phyloP scores from a whole-genome alignment of 2,329 filamentous ascomycete genomes.

The Lecanosticta acicola region DNA sequence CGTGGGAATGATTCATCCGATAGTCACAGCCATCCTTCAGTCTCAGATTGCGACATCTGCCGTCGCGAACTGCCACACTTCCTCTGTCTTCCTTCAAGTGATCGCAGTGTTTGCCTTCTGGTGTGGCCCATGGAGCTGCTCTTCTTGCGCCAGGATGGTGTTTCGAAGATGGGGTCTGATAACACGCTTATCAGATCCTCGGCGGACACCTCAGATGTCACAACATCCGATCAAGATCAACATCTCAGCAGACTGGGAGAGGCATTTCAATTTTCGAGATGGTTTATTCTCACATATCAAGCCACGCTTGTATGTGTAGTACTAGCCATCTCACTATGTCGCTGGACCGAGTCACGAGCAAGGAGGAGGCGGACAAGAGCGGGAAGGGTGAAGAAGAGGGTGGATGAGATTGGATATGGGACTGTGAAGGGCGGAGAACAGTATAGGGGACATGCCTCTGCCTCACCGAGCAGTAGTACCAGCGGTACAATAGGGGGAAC shows the following conservation, averaged over 20 bases:
- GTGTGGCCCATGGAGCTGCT: background rate
- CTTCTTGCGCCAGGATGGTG: background rate
- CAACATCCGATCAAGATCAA: background rate
- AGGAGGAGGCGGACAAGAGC: slow-evolving; percentile 6
- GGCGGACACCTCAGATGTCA: background rate
- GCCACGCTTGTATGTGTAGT: slow-evolving; percentile 35
- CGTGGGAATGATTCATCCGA: background rate
- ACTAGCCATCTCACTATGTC: slow-evolving; percentile 32
- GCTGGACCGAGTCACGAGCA: slow-evolving; percentile 10
- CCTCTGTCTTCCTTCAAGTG: too few species aligned
- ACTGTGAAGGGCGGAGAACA: background rate
- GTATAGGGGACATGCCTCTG: background rate
- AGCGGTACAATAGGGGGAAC: background rate
- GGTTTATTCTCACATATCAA: slow-evolving; percentile 39
- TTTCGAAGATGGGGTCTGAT: too few species aligned
- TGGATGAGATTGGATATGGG: background rate
- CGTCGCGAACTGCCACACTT: too few species aligned
- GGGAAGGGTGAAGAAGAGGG: slow-evolving; percentile 3
- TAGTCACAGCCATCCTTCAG: background rate
- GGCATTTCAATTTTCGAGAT: slow-evolving; percentile 30
- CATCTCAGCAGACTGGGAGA: slow-evolving; percentile 10
- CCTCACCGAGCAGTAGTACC: background rate
- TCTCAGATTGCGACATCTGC: too few species aligned
- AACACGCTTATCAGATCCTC: slow-evolving; percentile 5
- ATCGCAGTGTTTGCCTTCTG: too few species aligned